Base-by-base conservation (phyloP, 2,329 filamentous ascomycete species). In the Penicillium sp. region DNA sequence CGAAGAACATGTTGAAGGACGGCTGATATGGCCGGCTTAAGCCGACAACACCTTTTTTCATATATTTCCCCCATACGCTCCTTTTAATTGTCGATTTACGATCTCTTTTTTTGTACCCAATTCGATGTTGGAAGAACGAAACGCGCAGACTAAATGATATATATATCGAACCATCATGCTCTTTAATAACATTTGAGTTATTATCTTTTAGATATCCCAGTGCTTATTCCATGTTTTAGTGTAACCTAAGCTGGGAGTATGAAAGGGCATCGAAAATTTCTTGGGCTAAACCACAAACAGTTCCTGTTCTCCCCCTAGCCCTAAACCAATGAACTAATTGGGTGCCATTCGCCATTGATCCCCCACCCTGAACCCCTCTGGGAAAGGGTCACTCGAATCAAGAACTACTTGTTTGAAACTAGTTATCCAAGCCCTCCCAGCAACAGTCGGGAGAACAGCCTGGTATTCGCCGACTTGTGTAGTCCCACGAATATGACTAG, bases 361-460 rank as follows among this genome's bases (percentile, higher is more conserved):
- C 0, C 72, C 72, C 3, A 76, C 70, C 36, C 72, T 60, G 61
- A 81, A 78, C 2, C 74, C 75, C 15, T 68, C 58, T 10, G 76
- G 78, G 56, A 78, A 80, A 0, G 78, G 78, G 63, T 80, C 78
- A 0, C 70, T 70, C 2, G 75, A 71, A 55, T 80, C 77, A 11
- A 81, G 60, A n/a, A 78, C 68, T 3, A 76, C 66, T 51, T 79
- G 72, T 59, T 78, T 78, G 59, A 73, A 76, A 25, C 76, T 70
- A 0, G 77, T 79, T 46, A 81, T 76, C 78, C 79, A 81, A 2
- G 72, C 78, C 21, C 76, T 66, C 0, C 79, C 78, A 48, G 77
- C 75, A 2, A 81, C 67, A 0, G 70, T 74, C 0, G 79, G 73
- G 7, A 78, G 50, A 13, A 80, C 67, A 3, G 77, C 78, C 25